A percentile compares a stretch with the other conserved stretches of the same genome.
Conservation (phyloP, 1,284 basidiomycete species). For the Ustilago vetiveriae region DNA sequence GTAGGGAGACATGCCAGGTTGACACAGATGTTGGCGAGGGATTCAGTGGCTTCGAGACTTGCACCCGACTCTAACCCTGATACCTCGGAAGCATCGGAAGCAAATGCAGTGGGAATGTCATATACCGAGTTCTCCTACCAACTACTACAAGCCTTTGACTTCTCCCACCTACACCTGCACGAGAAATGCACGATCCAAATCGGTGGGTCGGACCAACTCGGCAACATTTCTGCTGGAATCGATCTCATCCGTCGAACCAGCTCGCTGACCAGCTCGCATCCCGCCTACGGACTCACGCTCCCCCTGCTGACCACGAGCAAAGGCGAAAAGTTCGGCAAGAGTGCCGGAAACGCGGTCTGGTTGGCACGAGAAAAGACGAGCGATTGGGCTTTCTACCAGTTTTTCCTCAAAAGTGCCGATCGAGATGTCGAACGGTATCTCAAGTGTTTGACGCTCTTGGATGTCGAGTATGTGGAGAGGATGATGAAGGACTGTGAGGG, state of each 20-base stretch:
- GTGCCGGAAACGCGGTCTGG: conserved; percentile 95
- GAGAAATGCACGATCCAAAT: conserved; percentile 85
- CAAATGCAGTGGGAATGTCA: conserved; percentile 77
- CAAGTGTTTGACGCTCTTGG: conserved; percentile 83
- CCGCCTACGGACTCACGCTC: conserved; percentile 86
- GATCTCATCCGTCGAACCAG: conserved; percentile 79
- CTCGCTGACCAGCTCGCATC: conserved; percentile 48
- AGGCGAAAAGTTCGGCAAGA: conserved; percentile 98
- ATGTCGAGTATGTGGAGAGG: conserved; percentile 73
- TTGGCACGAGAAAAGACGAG: conserved; percentile 40
- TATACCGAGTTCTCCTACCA: conserved; percentile 99
- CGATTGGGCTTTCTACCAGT: conserved; percentile 72
- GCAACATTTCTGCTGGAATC: conserved; percentile 93
- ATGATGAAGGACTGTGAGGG: conserved; percentile 74
- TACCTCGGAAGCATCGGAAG: background rate
- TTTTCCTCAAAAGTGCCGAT: conserved; percentile 85
- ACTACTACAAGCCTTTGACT: conserved; percentile 95
- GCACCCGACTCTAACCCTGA: background rate
- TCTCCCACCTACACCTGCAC: conserved; percentile 77
- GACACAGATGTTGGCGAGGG: conserved; percentile 87
- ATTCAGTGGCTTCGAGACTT: conserved; percentile 76
- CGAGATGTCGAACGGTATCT: conserved; percentile 84
- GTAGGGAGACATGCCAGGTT: conserved; percentile 85
- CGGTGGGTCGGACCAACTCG: conserved; percentile 97
- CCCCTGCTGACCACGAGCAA: conserved; percentile 88